phyloP scores from a whole-genome alignment of 257 asterid species.

The Echites panduratus region DNA sequence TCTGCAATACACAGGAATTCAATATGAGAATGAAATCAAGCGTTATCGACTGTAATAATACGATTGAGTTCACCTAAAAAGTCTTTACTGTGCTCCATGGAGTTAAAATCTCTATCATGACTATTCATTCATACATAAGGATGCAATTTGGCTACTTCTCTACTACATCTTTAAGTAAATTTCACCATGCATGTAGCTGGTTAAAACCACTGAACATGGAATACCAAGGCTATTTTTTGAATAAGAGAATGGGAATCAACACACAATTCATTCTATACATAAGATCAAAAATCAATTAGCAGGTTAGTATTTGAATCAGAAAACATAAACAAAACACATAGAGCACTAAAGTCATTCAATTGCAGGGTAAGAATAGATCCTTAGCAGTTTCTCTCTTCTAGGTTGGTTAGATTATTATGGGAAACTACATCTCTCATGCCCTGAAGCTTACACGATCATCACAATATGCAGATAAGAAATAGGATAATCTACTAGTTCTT shows the following conservation, averaged over 20 bases:
- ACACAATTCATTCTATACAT: not conserved
- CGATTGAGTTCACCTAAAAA: not conserved
- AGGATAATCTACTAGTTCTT: too few species aligned
- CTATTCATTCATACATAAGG: not conserved
- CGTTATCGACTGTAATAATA: not conserved
- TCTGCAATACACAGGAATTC: conserved; percentile 23
- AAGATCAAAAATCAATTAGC: too few species aligned
- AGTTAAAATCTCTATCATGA: not conserved
- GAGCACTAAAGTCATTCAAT: too few species aligned
- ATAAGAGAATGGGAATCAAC: not conserved
- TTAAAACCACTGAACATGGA: too few species aligned
- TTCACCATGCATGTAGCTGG: not conserved
- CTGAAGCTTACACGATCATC: too few species aligned
- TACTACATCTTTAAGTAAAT: not conserved
- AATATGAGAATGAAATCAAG: not conserved
- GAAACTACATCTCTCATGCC: too few species aligned
- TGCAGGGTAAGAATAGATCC: too few species aligned
- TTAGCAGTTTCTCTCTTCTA: too few species aligned
- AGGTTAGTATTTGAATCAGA: too few species aligned
- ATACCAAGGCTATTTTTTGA: not conserved
- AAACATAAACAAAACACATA: too few species aligned
- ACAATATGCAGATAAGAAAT: too few species aligned
- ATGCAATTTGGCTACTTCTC: not conserved
- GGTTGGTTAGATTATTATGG: too few species aligned
- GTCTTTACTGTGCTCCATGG: not conserved